phyloP scores from a whole-genome alignment of 495 filamentous ascomycete genomes.

The Echria macrotheca region DNA sequence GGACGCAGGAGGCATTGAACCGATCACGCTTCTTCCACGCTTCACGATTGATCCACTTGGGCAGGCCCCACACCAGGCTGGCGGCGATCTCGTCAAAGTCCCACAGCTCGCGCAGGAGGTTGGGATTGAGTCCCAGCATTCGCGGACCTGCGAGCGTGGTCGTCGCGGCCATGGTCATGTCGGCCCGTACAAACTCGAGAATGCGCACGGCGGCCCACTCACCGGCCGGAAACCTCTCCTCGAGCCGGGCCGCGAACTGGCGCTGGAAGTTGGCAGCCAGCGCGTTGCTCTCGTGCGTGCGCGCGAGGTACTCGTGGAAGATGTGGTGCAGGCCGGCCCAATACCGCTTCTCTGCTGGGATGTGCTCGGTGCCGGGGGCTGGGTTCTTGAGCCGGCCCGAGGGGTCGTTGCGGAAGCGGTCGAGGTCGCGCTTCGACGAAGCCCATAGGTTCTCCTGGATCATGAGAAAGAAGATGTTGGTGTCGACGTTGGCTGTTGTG shows the following conservation, averaged over 20 bases:
- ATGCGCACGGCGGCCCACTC: conserved; percentile 6
- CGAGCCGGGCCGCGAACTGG: conserved; percentile 12
- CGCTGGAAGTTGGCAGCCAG: conserved; percentile 10
- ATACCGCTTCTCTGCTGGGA: conserved; percentile 12
- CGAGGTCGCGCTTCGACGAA: conserved; percentile 6
- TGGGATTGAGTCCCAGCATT: conserved; percentile 20
- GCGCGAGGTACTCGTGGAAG: conserved; percentile 11
- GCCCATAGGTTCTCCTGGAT: conserved; percentile 10
- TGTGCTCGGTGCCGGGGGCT: neutral
- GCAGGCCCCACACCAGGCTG: conserved; percentile 11
- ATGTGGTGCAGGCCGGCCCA: conserved; percentile 18
- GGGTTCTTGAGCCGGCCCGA: conserved; percentile 13
- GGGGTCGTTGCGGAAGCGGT: conserved; percentile 16
- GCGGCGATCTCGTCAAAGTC: conserved; percentile 12
- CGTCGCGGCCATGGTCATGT: conserved; percentile 1
- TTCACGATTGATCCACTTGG: conserved; percentile 59
- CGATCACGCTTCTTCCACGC: conserved; percentile 23
- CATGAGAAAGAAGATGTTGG: conserved; percentile 15
- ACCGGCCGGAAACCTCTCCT: neutral
- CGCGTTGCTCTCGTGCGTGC: conserved; percentile 3
- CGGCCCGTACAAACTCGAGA: neutral
- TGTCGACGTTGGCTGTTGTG: neutral
- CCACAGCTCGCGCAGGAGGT: conserved; percentile 19
- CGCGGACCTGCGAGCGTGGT: conserved; percentile 13
- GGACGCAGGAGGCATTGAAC: neutral